A percentile compares a stretch with the other conserved stretches of the same genome.
Evolutionary conservation across 148 eudicot genomes (phyloP).

Genomic region (Hydrangea macrophylla): DNA sequence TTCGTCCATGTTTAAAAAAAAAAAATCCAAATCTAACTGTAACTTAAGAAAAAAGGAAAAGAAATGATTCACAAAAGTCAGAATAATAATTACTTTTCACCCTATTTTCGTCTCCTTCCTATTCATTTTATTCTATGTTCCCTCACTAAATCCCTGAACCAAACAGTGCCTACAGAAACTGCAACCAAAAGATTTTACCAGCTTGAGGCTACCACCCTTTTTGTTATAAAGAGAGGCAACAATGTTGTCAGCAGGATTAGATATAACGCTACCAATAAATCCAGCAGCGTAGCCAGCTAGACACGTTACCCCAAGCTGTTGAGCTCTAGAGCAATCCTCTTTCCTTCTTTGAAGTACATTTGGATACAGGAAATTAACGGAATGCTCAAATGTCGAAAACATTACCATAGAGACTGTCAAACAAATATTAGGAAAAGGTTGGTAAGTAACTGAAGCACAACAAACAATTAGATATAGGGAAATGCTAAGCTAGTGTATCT

Average conservation of each 20-base stretch:
- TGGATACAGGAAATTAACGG: slow-evolving; percentile 67
- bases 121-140: too few species aligned
- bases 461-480: too few species aligned
- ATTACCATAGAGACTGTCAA: slow-evolving; percentile 89
- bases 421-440: slow-evolving; percentile 7
- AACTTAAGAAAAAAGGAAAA: too few species aligned
- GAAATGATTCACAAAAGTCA: too few species aligned
- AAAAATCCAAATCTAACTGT: too few species aligned
- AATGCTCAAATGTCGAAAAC: slow-evolving; percentile 97
- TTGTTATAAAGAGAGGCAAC: slow-evolving; percentile 85
- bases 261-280: slow-evolving; percentile 75
- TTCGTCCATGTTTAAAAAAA: not conserved
- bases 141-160: too few species aligned
- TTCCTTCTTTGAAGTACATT: slow-evolving; percentile 57
- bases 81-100: too few species aligned
- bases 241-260: slow-evolving; percentile 89
- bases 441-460: not conserved
- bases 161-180: too few species aligned
- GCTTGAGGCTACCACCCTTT: slow-evolving; percentile 57
- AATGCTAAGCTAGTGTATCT: too few species aligned
- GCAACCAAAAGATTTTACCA: slow-evolving; percentile 36
- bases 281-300: slow-evolving; percentile 92
- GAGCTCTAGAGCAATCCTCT: slow-evolving; percentile 73
- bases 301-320: slow-evolving; percentile 93
- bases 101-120: too few species aligned